These are phyloP conservation scores for Tephrocybe sp. DNA, from an alignment of 768 basidiomycete species.

Conservation along the genomic window DNA sequence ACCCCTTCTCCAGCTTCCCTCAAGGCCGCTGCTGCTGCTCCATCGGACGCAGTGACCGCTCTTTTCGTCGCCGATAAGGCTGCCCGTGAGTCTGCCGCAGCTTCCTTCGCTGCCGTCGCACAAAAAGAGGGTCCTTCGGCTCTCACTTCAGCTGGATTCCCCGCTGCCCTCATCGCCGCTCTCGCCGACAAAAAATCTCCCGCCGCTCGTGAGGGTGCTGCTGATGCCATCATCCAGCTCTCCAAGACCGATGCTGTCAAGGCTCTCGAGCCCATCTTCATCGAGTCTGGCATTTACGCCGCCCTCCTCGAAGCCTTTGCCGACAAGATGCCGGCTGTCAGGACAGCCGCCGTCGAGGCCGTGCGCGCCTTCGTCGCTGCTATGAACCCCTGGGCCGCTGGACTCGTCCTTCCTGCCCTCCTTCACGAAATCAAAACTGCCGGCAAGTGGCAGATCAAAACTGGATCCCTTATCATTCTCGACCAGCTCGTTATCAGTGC, in stretches of 20 bases:
- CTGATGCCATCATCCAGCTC: slow-evolving; percentile 63
- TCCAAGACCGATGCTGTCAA: slow-evolving; percentile 68
- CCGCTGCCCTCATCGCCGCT: slow-evolving; percentile 75
- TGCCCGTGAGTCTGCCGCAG: slow-evolving; percentile 68
- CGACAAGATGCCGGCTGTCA: slow-evolving; percentile 90
- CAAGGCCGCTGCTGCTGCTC: slow-evolving; percentile 53
- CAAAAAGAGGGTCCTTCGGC: slow-evolving; percentile 84
- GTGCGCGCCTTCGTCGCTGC: slow-evolving; percentile 69
- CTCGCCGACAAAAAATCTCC: slow-evolving; percentile 95
- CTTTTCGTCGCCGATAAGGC: slow-evolving; percentile 88
- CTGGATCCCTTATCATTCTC: slow-evolving; percentile 75
- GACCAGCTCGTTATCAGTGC: slow-evolving; percentile 86
- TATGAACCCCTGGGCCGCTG: slow-evolving; percentile 88
- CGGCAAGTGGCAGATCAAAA: slow-evolving; percentile 98
- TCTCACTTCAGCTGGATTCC: slow-evolving; percentile 67
- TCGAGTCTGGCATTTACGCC: slow-evolving; percentile 82
- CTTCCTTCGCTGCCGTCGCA: slow-evolving; percentile 65
- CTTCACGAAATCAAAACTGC: slow-evolving; percentile 93
- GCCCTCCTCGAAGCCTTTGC: slow-evolving; percentile 89
- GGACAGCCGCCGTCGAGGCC: slow-evolving; percentile 81
- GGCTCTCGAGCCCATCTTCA: slow-evolving; percentile 85
- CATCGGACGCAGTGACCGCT: slow-evolving; percentile 61
- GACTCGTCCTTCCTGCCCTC: slow-evolving; percentile 80
- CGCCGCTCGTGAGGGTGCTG: slow-evolving; percentile 86
- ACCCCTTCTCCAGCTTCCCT: slow-evolving; percentile 65